A percentile compares a stretch with the other conserved stretches of the same genome.
phyloP scores from a whole-genome alignment of 1,139 yeast species.

The Lizanozyma gosingica region DNA sequence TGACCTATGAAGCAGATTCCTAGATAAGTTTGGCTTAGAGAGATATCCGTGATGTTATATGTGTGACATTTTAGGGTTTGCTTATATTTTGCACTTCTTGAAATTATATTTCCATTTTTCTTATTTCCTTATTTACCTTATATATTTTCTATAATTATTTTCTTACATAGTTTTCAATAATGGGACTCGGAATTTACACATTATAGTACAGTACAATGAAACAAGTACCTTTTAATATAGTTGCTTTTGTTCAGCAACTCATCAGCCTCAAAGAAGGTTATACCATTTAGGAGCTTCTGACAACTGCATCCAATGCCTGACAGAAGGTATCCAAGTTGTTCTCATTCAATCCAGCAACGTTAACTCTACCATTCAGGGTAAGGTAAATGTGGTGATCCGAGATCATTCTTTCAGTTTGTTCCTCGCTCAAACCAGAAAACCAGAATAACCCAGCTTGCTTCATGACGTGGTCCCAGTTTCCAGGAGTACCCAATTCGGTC shows the following conservation, averaged over 20 bases:
- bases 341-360: conserved; percentile 35
- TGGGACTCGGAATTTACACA: not conserved
- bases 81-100: no score
- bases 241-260: no score
- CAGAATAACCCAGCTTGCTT: conserved; percentile 96
- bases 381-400: conserved; percentile 29
- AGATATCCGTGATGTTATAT: no score
- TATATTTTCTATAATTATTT: not conserved
- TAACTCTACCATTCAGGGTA: conserved; percentile 31
- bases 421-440: conserved; percentile 72
- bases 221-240: no score
- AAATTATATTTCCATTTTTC: conserved; percentile 1
- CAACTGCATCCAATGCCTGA: conserved; percentile 27
- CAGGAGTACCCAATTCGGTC: conserved; percentile 38
- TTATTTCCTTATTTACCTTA: not conserved
- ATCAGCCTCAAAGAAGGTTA: conserved; percentile 2
- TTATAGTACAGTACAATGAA: no score
- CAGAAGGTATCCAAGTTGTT: conserved; percentile 28
- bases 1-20: no score
- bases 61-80: no score
- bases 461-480: conserved; percentile 89
- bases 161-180: not conserved
- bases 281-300: conserved; percentile 13
- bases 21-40: no score
- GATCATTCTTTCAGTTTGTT: conserved; percentile 22